Evolutionary conservation across 257 asterid genomes (phyloP).

Genomic region (Prunella vulgaris): DNA sequence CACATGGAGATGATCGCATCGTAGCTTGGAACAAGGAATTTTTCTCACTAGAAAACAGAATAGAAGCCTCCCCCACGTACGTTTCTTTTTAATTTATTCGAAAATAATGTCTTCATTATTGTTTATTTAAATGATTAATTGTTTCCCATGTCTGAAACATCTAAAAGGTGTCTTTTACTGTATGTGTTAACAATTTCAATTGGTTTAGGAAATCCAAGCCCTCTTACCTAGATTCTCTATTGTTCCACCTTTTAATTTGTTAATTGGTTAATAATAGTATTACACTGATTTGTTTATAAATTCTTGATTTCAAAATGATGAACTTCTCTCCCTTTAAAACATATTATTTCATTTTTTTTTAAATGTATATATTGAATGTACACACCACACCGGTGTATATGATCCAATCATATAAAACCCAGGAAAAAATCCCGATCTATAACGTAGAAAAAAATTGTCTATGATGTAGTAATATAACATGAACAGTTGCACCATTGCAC

Average conservation of each 20-base stretch:
- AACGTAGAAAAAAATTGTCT: too few species aligned
- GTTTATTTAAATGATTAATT: not conserved
- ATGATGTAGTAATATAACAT: not conserved
- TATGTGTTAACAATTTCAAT: not conserved
- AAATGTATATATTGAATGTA: too few species aligned
- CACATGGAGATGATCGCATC: conserved; percentile 49
- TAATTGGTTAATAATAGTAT: not conserved
- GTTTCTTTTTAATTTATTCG: conserved; percentile 11
- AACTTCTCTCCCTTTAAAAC: too few species aligned
- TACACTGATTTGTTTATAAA: not conserved
- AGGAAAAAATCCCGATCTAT: too few species aligned
- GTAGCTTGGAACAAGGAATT: conserved; percentile 41
- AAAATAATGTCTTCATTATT: conserved; percentile 9
- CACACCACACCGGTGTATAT: too few species aligned
- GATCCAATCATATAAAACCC: too few species aligned
- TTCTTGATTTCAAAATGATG: not conserved
- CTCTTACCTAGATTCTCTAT: not conserved
- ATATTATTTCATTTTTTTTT: too few species aligned
- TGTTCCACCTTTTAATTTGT: not conserved
- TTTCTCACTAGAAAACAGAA: conserved; percentile 40
- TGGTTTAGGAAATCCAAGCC: conserved; percentile 18
- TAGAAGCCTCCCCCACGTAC: conserved; percentile 46
- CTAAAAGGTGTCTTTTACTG: not conserved
- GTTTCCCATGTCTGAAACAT: not conserved
- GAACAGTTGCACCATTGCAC: not conserved